These are phyloP conservation scores for Phycomyces nitens DNA, from an alignment of 192 early-diverging fungal genomes.

Conservation along the genomic window DNA sequence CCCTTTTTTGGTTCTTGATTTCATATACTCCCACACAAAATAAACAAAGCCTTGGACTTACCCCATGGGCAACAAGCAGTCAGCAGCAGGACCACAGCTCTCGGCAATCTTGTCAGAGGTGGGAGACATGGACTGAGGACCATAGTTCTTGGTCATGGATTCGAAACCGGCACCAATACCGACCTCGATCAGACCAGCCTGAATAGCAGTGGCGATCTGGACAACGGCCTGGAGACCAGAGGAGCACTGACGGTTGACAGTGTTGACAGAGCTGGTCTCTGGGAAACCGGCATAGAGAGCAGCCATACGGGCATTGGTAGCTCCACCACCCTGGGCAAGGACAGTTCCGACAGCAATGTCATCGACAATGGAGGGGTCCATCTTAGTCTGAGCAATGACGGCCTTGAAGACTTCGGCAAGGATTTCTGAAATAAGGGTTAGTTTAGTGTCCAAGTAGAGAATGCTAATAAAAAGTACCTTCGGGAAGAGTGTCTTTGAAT, in stretches of 20 bases:
- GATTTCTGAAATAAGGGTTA: slow-evolving; percentile 46
- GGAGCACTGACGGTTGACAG: slow-evolving; percentile 94
- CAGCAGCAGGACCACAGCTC: slow-evolving; percentile 60
- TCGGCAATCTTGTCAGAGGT: slow-evolving; percentile 75
- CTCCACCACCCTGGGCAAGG: slow-evolving; percentile 83
- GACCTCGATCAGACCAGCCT: slow-evolving; percentile 83
- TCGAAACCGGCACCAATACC: slow-evolving; percentile 95
- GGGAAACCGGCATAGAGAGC: slow-evolving; percentile 90
- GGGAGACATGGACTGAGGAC: slow-evolving; percentile 67
- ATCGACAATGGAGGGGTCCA: slow-evolving; percentile 83
- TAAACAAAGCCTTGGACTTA: slow-evolving; percentile 13
- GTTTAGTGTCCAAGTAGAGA: too few relatives aligned
- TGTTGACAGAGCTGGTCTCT: slow-evolving; percentile 71
- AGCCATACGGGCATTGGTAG: slow-evolving; percentile 87
- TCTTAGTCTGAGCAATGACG: slow-evolving; percentile 67
- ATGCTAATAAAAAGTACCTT: too few relatives aligned
- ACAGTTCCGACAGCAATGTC: slow-evolving; percentile 97
- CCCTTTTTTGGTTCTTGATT: too few relatives aligned
- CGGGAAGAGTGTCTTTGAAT: slow-evolving; percentile 86
- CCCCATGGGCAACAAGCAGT: slow-evolving; percentile 88
- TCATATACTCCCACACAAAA: not conserved
- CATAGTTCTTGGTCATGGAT: slow-evolving; percentile 90
- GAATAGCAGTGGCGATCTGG: slow-evolving; percentile 84
- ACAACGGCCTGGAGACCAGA: slow-evolving; percentile 87
- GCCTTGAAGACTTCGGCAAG: slow-evolving; percentile 76